Evolutionary conservation across 306 rosid species (phyloP).

Genomic region (Glycyrrhiza uralensis): DNA sequence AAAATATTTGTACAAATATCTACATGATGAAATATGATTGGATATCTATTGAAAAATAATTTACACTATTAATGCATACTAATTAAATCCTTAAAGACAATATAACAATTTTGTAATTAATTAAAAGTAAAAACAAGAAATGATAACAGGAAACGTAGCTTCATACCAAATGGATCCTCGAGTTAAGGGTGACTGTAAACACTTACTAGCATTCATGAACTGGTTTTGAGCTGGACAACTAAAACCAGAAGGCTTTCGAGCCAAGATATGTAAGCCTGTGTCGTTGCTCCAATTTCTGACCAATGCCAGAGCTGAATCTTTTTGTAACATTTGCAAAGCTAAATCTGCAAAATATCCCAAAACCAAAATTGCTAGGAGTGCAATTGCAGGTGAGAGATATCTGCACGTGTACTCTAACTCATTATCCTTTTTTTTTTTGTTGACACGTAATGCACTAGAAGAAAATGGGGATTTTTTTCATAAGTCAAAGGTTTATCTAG

Average conservation of each 20-base stretch:
- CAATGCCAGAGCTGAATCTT: not conserved
- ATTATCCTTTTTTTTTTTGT: not conserved
- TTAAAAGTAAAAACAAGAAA: no score
- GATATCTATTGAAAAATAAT: no score
- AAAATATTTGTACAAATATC: no score
- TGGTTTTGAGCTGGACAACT: not conserved
- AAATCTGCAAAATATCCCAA: slow-evolving; percentile 24
- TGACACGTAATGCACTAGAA: no score
- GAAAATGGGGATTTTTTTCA: no score
- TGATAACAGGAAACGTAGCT: no score
- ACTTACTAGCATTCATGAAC: slow-evolving; percentile 1
- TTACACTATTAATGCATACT: no score
- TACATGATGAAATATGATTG: no score
- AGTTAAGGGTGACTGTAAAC: not conserved
- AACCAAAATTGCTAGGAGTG: not conserved
- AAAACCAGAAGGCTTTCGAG: slow-evolving; percentile 17
- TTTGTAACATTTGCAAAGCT: slow-evolving; percentile 19
- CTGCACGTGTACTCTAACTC: not conserved
- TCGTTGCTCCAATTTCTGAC: not conserved
- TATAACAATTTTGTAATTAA: no score
- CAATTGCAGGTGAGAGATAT: not conserved
- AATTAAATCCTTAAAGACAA: no score
- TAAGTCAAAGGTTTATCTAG: no score
- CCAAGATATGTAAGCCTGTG: slow-evolving; percentile 37
- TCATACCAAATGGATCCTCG: no score